Evolutionary conservation across 2,329 filamentous ascomycete genomes (phyloP), one percentile per base, ranked within the genome.

Genomic region (Fusarium coicis): DNA sequence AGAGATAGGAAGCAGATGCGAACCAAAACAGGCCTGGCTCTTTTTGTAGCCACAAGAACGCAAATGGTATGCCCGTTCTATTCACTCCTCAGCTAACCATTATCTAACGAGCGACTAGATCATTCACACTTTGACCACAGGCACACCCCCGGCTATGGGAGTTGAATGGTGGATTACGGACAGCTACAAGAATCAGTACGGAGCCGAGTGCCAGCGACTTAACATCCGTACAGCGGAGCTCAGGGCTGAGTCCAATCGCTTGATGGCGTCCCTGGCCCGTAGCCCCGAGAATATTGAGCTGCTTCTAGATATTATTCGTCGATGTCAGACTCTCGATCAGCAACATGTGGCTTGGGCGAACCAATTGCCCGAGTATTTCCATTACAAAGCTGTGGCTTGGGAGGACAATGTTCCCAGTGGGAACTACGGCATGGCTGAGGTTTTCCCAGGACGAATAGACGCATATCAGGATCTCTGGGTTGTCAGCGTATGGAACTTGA

Each of bases 371-470:
- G 82, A 85, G 1, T 80, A 84, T 46, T 91, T 87, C 82, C 80
- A 79, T n/a, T 85, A 81, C 76, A 84, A 83, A 75, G 87, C 87
- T 2, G 86, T 89, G 4, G 86, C 86, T 7, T 91, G 89, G 89
- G 87, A 89, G 68, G 85, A 88, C 66, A 83, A 85, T 68, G 83
- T 88, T 8, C 85, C 86, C 1, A 83, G 83, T 49, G 86, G 85
- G 28, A 86, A 90, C 77, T 88, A 88, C 72, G 73, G 81, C 28
- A 82, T 83, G 64, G 86, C 87, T 5, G 88, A 90, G 70, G 87
- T 90, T 0, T 91, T 86, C 73, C 89, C 89, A 1, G 90, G 90
- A 5, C 84, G 87, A 21, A 86, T 91, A 28, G 89, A 92, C 75
- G 83, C 87, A 10, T 91, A 90, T 76, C 80, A 82, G 28, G 89